These are phyloP conservation scores for Solanum habrochaites DNA, from an alignment of 257 asterid genomes.

Conservation along the genomic window DNA sequence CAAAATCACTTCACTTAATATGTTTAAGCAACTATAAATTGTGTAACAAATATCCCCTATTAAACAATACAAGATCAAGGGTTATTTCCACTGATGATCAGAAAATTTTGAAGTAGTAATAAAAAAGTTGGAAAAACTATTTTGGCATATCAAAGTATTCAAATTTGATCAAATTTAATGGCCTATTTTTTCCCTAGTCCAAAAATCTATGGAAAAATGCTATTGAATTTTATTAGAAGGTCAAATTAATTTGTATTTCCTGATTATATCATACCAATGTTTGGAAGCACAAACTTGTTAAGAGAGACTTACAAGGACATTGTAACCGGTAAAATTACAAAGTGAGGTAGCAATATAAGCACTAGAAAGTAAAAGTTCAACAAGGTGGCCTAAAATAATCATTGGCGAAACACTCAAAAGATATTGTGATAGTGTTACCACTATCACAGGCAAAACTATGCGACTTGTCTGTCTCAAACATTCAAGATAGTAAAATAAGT, in stretches of 20 bases:
- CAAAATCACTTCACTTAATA: not conserved
- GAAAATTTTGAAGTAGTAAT: no score
- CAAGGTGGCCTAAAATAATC: conserved; percentile 49
- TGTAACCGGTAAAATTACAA: conserved; percentile 43
- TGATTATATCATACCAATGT: no score
- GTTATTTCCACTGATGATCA: not conserved
- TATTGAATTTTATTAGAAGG: not conserved
- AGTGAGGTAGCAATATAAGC: conserved; percentile 54
- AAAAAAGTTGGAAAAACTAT: not conserved
- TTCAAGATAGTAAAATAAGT: no score
- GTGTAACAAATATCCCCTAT: no score
- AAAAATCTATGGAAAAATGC: not conserved
- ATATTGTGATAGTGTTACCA: conserved; percentile 44
- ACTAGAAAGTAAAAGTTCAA: conserved; percentile 36
- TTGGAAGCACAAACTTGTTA: not conserved
- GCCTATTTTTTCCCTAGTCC: no score
- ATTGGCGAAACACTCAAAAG: conserved; percentile 35
- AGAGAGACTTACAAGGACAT: conserved; percentile 20
- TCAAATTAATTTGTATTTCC: not conserved
- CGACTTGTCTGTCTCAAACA: conserved; percentile 25
- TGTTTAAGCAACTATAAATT: no score
- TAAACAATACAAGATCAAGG: not conserved
- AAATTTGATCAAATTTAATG: no score
- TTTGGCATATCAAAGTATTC: not conserved
- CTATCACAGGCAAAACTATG: conserved; percentile 63